Percentiles rank a stretch among this genome's conserved stretches.
Evolutionary conservation across 345 rosid genomes (phyloP).

Genomic region (Rhizophora mangle): DNA sequence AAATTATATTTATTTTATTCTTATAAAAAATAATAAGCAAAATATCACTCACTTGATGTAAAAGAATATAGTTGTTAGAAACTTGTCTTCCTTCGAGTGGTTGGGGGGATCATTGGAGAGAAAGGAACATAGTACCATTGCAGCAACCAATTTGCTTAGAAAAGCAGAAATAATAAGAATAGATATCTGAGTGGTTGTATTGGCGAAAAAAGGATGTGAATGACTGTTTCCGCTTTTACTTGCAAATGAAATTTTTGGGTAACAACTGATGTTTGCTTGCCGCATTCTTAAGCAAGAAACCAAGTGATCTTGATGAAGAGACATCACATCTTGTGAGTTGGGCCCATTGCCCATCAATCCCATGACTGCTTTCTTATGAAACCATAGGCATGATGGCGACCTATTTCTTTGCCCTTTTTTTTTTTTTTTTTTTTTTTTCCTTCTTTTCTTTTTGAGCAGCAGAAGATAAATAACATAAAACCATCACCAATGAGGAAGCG

Average conservation of each 20-base stretch:
- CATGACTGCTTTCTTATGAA: too few species aligned
- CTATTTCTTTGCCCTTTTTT: background rate
- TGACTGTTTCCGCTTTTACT: conserved; percentile 36
- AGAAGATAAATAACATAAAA: too few species aligned
- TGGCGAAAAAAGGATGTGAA: conserved; percentile 22
- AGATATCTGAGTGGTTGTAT: conserved; percentile 31
- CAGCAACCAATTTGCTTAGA: conserved; percentile 49
- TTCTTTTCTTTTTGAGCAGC: too few species aligned
- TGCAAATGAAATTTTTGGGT: conserved; percentile 11
- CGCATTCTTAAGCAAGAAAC: conserved; percentile 14
- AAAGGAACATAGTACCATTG: conserved; percentile 15
- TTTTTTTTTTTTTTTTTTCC: too few species aligned
- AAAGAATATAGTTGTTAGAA: conserved; percentile 23
- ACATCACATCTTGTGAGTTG: background rate
- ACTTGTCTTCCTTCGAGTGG: conserved; percentile 11
- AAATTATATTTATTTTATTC: too few species aligned
- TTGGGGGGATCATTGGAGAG: conserved; percentile 14
- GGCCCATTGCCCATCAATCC: background rate
- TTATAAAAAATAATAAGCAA: too few species aligned
- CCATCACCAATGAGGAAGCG: too few species aligned
- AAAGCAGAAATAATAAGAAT: conserved; percentile 36
- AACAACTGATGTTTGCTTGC: conserved; percentile 5
- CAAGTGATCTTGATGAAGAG: background rate
- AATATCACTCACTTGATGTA: background rate
- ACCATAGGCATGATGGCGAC: too few species aligned